Evolutionary conservation across 2,329 filamentous ascomycete species (phyloP).

Genomic region (Cladosporium sp.): DNA sequence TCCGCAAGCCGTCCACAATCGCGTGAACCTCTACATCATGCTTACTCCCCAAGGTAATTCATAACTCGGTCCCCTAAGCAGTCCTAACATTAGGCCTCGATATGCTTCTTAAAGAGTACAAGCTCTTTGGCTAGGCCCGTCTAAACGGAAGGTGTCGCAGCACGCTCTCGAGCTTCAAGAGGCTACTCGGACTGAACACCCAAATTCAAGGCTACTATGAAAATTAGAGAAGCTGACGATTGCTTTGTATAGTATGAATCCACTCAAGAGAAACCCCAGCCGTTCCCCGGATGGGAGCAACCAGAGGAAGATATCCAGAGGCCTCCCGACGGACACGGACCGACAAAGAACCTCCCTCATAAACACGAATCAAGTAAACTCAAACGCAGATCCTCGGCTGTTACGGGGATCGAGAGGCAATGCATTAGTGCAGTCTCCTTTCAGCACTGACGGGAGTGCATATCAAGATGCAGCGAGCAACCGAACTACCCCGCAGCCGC

Average conservation of each 20-base stretch:
- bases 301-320: not conserved
- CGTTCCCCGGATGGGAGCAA: slow-evolving; percentile 11
- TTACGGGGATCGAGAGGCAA: not conserved
- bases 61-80: not conserved
- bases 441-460: slow-evolving; percentile 7
- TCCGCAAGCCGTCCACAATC: not conserved
- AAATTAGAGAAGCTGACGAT: not conserved
- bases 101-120: not conserved
- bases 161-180: not conserved
- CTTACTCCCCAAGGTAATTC: not conserved
- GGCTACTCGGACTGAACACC: not conserved
- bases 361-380: not conserved
- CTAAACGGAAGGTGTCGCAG: not conserved
- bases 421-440: not conserved
- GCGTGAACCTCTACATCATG: not conserved
- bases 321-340: not conserved
- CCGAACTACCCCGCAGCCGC: not conserved
- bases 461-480: slow-evolving; percentile 20
- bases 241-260: slow-evolving; percentile 10
- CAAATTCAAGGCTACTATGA: not conserved
- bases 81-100: not conserved
- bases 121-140: not conserved
- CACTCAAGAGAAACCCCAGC: slow-evolving; percentile 1
- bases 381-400: slow-evolving; percentile 7
- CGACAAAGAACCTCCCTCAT: not conserved